Conservation (phyloP, 2,329 filamentous ascomycete genomes). For the Trichoderma asperellum region DNA sequence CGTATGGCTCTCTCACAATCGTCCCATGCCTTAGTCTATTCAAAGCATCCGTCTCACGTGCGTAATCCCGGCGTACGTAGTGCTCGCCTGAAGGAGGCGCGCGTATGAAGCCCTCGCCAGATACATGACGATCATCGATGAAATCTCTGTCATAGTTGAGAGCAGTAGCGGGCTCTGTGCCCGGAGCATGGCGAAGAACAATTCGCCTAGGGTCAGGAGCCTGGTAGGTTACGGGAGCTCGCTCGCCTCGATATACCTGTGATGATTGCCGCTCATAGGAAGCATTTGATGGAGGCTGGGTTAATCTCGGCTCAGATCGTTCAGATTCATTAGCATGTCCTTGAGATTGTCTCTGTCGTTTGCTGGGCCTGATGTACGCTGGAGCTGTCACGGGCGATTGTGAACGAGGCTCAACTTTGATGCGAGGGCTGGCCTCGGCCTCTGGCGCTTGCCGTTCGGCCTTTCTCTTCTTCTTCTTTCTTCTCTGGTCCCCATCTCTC, state of each 20-base stretch:
- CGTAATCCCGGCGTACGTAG: conserved; percentile 36
- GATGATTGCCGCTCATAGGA: conserved; percentile 42
- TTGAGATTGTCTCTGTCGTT: conserved; percentile 57
- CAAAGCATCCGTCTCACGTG: background rate
- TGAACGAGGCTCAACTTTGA: conserved; percentile 68
- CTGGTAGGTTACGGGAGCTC: conserved; percentile 44
- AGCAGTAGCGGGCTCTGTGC: conserved; percentile 34
- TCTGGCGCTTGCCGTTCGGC: conserved; percentile 55
- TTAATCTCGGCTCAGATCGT: conserved; percentile 48
- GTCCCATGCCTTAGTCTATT: conserved; percentile 44
- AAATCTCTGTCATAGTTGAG: conserved; percentile 41
- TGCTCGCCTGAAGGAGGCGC: background rate
- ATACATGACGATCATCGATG: conserved; percentile 39
- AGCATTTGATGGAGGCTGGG: conserved; percentile 44
- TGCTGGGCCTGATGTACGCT: conserved; percentile 58
- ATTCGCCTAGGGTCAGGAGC: conserved; percentile 33
- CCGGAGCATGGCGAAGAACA: conserved; percentile 36
- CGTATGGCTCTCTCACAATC: conserved; percentile 48
- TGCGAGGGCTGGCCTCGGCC: conserved; percentile 55
- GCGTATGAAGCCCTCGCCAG: conserved; percentile 40
- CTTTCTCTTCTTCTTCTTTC: conserved; percentile 59
- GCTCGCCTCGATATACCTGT: conserved; percentile 38
- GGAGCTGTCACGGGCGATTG: conserved; percentile 61
- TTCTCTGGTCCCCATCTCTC: conserved; percentile 54
- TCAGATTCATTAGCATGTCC: conserved; percentile 43